Evolutionary conservation across 148 eudicot species (phyloP).

Genomic region (Arbutus unedo): DNA sequence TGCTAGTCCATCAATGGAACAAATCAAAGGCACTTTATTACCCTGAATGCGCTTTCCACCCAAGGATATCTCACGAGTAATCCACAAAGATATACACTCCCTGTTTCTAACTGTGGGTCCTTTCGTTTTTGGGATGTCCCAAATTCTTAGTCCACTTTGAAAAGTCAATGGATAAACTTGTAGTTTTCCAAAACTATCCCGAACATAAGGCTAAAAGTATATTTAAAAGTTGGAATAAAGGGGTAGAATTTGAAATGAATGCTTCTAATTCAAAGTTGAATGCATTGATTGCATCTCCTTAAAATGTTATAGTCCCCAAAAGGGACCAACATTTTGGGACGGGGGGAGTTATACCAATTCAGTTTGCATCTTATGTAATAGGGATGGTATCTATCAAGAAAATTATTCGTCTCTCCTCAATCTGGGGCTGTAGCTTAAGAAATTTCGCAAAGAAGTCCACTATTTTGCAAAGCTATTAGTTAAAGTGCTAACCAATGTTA

Average conservation of each 20-base stretch:
- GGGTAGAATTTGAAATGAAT: background rate
- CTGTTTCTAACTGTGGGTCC: background rate
- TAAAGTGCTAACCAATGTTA: too few relatives aligned
- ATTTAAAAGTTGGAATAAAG: background rate
- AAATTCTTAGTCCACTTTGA: slow-evolving; percentile 4
- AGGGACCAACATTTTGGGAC: background rate
- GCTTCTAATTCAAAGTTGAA: too few relatives aligned
- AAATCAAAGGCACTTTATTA: background rate
- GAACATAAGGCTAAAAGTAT: background rate
- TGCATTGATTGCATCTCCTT: background rate
- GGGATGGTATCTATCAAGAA: too few relatives aligned
- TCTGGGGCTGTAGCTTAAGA: too few relatives aligned
- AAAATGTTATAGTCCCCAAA: background rate
- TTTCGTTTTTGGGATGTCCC: background rate
- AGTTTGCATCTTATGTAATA: too few relatives aligned
- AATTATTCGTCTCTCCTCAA: too few relatives aligned
- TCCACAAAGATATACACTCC: background rate
- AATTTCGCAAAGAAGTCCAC: too few relatives aligned
- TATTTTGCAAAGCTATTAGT: too few relatives aligned
- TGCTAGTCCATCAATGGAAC: background rate
- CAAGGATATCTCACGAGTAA: too few relatives aligned
- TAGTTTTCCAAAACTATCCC: background rate
- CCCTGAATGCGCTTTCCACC: too few relatives aligned
- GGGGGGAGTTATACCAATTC: background rate
- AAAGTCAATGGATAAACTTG: background rate